phyloP scores from a whole-genome alignment of 805 yeast species.

The Yamadazyma sp. region DNA sequence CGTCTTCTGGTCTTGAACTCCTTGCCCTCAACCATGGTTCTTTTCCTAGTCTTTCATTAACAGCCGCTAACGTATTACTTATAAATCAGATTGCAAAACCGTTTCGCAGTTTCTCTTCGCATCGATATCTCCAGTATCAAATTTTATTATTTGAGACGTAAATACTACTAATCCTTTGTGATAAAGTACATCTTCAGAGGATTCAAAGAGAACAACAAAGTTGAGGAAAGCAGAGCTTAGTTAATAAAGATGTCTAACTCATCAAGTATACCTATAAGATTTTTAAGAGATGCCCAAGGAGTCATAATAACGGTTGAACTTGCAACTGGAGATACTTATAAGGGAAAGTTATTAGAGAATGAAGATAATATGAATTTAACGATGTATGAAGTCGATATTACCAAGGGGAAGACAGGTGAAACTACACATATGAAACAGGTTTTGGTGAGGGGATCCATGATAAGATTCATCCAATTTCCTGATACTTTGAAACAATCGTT shows the following conservation, averaged over 20 bases:
- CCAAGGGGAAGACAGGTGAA: conserved; percentile 65
- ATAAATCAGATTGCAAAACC: no score
- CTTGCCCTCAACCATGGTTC: conserved; percentile 3
- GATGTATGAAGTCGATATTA: conserved; percentile 73
- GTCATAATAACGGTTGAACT: conserved; percentile 82
- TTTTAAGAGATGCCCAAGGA: conserved; percentile 85
- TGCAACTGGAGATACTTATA: conserved; percentile 78
- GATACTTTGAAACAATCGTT: conserved; percentile 89
- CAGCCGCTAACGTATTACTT: conserved; percentile 1
- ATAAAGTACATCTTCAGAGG: no score
- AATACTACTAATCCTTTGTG: no score
- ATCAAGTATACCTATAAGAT: conserved; percentile 78
- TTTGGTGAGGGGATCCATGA: conserved; percentile 87
- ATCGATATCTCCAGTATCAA: no score
- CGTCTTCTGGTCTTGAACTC: conserved; percentile 35
- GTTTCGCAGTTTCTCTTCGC: no score
- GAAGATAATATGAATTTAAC: conserved; percentile 97
- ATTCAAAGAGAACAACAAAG: no score
- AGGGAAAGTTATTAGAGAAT: conserved; percentile 81
- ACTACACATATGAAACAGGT: conserved; percentile 78
- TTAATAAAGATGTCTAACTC: background rate
- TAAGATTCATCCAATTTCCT: conserved; percentile 81
- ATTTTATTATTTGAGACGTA: no score
- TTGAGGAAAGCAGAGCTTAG: no score
- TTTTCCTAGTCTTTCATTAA: background rate